Conservation (phyloP, 352 stramenopile species). For the Phytophthora vignae region DNA sequence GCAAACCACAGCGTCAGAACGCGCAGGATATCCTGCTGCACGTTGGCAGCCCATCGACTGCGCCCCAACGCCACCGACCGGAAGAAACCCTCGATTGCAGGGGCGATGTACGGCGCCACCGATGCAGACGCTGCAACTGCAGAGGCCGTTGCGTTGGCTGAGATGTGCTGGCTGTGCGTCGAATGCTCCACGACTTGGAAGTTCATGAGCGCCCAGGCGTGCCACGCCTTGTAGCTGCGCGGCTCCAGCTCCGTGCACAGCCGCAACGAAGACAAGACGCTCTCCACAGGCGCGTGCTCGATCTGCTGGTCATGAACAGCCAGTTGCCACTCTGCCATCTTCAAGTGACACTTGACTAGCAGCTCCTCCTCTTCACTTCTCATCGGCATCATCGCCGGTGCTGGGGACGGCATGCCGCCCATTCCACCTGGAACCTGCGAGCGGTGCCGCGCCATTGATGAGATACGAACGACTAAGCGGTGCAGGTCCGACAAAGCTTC, state of each 20-base stretch:
- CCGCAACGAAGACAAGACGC: conserved; percentile 72
- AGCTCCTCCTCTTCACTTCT: conserved; percentile 73
- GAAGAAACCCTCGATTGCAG: conserved; percentile 94
- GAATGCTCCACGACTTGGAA: conserved; percentile 96
- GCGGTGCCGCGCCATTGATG: conserved; percentile 43
- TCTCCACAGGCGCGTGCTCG: conserved; percentile 74
- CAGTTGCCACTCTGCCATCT: conserved; percentile 87
- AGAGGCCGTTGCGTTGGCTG: conserved; percentile 34
- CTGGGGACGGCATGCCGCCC: conserved; percentile 27
- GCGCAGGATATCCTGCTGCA: conserved; percentile 98
- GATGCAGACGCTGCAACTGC: conserved; percentile 30
- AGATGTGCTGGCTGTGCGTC: conserved; percentile 52
- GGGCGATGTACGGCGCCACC: conserved; percentile 68
- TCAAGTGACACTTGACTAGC: conserved; percentile 87
- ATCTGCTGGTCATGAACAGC: conserved; percentile 86
- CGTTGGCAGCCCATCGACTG: conserved; percentile 95
- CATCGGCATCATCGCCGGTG: conserved; percentile 36
- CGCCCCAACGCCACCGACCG: conserved; percentile 95
- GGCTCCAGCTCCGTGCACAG: conserved; percentile 78
- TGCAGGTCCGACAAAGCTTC: conserved; percentile 91
- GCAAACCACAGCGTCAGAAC: conserved; percentile 98
- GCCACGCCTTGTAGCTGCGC: conserved; percentile 92
- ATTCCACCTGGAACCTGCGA: conserved; percentile 25
- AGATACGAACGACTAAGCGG: conserved; percentile 81
- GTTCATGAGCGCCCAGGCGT: conserved; percentile 98